These are phyloP conservation scores for Ogataea nitratoaversa DNA, from an alignment of 805 yeast genomes.

Conservation along the genomic window DNA sequence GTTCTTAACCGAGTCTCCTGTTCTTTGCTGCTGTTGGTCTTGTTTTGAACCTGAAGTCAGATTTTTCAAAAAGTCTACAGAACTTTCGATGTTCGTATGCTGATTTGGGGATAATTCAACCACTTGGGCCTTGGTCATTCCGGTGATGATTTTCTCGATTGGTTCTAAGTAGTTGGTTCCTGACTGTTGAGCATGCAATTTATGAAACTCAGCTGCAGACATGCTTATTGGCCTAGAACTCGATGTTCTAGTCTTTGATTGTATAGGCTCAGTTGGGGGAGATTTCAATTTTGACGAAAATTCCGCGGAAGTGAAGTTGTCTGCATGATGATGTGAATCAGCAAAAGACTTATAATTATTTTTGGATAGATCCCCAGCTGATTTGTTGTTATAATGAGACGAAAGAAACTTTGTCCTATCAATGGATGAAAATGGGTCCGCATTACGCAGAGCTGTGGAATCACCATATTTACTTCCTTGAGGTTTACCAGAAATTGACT, in stretches of 20 bases:
- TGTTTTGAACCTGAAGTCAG: slow-evolving; percentile 19
- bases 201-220: slow-evolving; percentile 27
- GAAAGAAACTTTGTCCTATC: slow-evolving; percentile 35
- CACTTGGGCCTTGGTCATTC: slow-evolving; percentile 29
- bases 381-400: slow-evolving; percentile 15
- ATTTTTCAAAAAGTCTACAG: slow-evolving; percentile 35
- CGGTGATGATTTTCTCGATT: slow-evolving; percentile 26
- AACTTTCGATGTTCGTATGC: slow-evolving; percentile 29
- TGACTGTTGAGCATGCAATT: slow-evolving; percentile 7
- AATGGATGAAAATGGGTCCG: slow-evolving; percentile 41
- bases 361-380: not conserved
- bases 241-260: not conserved
- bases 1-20: slow-evolving; percentile 21
- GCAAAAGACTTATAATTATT: not conserved
- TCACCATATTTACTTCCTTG: slow-evolving; percentile 2
- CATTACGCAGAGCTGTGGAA: slow-evolving; percentile 1
- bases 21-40: slow-evolving; percentile 17
- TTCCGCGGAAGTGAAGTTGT: not conserved
- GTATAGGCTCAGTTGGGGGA: not conserved
- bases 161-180: slow-evolving; percentile 10
- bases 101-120: slow-evolving; percentile 30
- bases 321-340: not conserved
- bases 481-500: slow-evolving; percentile 15
- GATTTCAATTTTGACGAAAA: not conserved
- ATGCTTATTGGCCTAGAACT: slow-evolving; percentile 33